Conservation (phyloP, 176 grass and related monocot genomes). For the Triticum aestivum region IWGSC_CS_RefSeq_v2.1 NC_057806.1:236406145-236406644, state of each 20-base stretch:
- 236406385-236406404: neutral
- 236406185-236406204: constrained; percentile 96
- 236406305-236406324: neutral
- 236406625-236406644: neutral
- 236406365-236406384: neutral
- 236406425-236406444: neutral
- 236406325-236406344: neutral
- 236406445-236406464: constrained; percentile 77
- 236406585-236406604: constrained; percentile 30
- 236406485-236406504: constrained; percentile 55
- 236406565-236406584: neutral
- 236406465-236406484: constrained; percentile 61
- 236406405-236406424: neutral
- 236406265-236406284: neutral
- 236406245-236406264: neutral
- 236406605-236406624: constrained; percentile 38
- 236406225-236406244: neutral
- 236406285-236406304: neutral
- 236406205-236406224: constrained; percentile 10
- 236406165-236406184: constrained; percentile 84
- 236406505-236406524: constrained; percentile 29
- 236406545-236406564: neutral
- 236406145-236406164: constrained; percentile 85
- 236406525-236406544: neutral
- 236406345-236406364: neutral